Evolutionary conservation across 2,329 filamentous ascomycete species (phyloP).

Genomic region (Clonostachys rhizophaga): DNA sequence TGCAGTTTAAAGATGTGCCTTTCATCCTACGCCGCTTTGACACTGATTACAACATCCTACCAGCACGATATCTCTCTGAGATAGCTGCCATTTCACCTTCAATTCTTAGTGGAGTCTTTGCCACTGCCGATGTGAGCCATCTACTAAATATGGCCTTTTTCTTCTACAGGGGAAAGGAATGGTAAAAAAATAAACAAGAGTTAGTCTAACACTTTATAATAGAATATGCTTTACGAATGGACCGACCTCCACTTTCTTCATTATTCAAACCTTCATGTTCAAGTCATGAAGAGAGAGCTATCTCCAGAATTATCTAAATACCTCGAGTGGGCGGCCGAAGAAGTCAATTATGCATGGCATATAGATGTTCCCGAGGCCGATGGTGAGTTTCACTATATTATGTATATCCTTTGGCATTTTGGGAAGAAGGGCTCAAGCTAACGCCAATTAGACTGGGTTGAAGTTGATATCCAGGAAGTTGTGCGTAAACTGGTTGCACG

Average conservation of each 20-base stretch:
- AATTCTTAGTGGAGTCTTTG: no score
- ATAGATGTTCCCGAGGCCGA: background rate
- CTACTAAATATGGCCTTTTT: no score
- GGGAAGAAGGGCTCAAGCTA: background rate
- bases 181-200: no score
- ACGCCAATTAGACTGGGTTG: background rate
- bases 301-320: slow-evolving; percentile 1
- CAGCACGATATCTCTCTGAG: slow-evolving; percentile 1
- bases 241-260: background rate
- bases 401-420: no score
- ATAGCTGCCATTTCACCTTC: no score
- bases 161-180: no score
- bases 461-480: slow-evolving; percentile 1
- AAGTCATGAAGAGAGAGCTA: slow-evolving; percentile 1
- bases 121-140: no score
- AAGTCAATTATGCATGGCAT: background rate
- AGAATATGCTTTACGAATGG: slow-evolving; percentile 1
- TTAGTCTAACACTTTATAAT: no score
- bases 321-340: background rate
- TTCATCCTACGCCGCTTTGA: slow-evolving; percentile 1
- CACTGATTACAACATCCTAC: slow-evolving; percentile 1
- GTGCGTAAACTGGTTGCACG: slow-evolving; percentile 11
- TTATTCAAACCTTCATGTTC: slow-evolving; percentile 1
- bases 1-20: slow-evolving; percentile 2
- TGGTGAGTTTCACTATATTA: background rate